Evolutionary conservation across 1,284 basidiomycete genomes (phyloP), one percentile per base, ranked within the genome.

Genomic region (Gomphus bonarii): DNA sequence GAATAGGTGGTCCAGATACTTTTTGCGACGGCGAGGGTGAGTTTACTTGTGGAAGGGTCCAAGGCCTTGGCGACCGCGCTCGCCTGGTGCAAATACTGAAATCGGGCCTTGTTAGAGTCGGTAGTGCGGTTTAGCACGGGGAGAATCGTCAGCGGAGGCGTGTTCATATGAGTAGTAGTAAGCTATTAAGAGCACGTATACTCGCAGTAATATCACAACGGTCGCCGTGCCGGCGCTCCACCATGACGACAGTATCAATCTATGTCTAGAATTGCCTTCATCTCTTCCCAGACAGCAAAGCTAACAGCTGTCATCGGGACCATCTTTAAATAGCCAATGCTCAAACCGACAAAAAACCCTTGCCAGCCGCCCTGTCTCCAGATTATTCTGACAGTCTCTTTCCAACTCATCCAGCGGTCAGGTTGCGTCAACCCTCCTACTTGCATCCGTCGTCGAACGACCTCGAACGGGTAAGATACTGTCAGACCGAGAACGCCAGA

Each of bases 241-340:
- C 18, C 11, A 6, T 10, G 10, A 8, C 8, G n/a, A 20, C 22
- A 30, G 14, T 2, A 54, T 54, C 20, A 58, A 62, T 65, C 71
- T 49, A 84, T 73, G 59, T 75, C 76, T 54, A 90, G 68, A 40
- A 82, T 54, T 50, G 79, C 71, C 70, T 88, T 89, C 64, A 80
- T 77, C 59, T 78, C 76, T 68, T 89, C 84, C 88, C 88, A 91
- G 28, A 82, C 82, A 33, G 84, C 75, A 65, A 81, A 91, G 67
- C 83, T 87, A 56, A 90, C 82, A 57, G 88, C 87, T 12, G 90
- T 97, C 94, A 98, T 97, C 12, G 95, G 95, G 54, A 98, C 80
- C n/a, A 97, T 86, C 75, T 99, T 98, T 58, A 98, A 66, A 71
- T 93, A 97, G 0, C 97, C 97, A 63, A 99, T 92, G 58, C 84